A percentile compares a stretch with the other conserved stretches of the same genome.
Evolutionary conservation across 2,329 filamentous ascomycete species (phyloP).

Genomic region (Ophiostoma fasciatum): DNA sequence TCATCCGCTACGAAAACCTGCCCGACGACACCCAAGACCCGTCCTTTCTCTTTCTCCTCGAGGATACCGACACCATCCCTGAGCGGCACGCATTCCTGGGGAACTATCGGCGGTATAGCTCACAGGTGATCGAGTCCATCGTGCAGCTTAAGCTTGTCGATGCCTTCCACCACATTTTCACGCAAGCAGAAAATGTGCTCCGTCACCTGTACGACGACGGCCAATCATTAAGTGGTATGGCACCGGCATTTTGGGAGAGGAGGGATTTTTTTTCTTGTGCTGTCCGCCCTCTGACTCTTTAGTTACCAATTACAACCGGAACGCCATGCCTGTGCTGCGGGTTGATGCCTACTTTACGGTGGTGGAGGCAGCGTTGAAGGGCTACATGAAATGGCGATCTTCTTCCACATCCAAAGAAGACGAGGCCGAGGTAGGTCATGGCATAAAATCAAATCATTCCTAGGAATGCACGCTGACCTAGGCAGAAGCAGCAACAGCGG

Average conservation of each 20-base stretch:
- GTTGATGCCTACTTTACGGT: conserved; percentile 85
- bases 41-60: conserved; percentile 67
- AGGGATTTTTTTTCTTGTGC: conserved; percentile 11
- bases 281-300: background rate
- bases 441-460: too few relatives aligned
- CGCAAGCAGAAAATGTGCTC: conserved; percentile 58
- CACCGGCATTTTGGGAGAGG: too few relatives aligned
- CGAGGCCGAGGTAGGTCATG: conserved; percentile 7
- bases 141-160: conserved; percentile 70
- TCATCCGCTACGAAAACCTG: conserved; percentile 77
- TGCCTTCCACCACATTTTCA: conserved; percentile 76
- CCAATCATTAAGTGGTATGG: conserved; percentile 50
- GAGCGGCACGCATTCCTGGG: conserved; percentile 91
- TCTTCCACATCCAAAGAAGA: conserved; percentile 4
- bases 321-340: conserved; percentile 56
- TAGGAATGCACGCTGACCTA: too few relatives aligned
- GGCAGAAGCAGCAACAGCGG: conserved; percentile 41
- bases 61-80: conserved; percentile 89
- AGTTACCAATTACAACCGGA: conserved; percentile 50
- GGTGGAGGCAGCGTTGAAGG: conserved; percentile 76
- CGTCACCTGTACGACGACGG: conserved; percentile 60
- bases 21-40: conserved; percentile 70
- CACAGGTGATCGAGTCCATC: conserved; percentile 73
- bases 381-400: conserved; percentile 66
- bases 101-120: conserved; percentile 86